A percentile compares a stretch with the other conserved stretches of the same genome.
Evolutionary conservation across 805 yeast species (phyloP).

Genomic region (Candida golubevii): DNA sequence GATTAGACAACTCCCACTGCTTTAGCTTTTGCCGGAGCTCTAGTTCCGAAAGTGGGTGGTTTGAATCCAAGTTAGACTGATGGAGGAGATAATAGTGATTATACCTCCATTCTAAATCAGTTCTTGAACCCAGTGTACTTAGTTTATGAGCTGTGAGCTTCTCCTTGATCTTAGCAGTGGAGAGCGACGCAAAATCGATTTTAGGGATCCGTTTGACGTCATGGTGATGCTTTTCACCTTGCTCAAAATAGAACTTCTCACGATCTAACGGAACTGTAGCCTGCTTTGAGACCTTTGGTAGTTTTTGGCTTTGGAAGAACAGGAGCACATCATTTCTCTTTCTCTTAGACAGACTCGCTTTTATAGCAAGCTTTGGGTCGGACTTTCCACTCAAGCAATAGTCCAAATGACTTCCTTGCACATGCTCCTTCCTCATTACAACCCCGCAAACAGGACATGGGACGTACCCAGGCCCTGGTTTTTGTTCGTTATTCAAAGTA

Average conservation of each 20-base stretch:
- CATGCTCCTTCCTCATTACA: slow-evolving; percentile 47
- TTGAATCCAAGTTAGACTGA: slow-evolving; percentile 78
- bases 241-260: slow-evolving; percentile 30
- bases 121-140: slow-evolving; percentile 59
- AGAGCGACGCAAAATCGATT: slow-evolving; percentile 57
- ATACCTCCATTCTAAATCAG: slow-evolving; percentile 63
- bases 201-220: slow-evolving; percentile 50
- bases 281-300: slow-evolving; percentile 4
- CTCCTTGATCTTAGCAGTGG: slow-evolving; percentile 56
- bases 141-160: slow-evolving; percentile 52
- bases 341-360: slow-evolving; percentile 3
- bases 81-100: slow-evolving; percentile 71
- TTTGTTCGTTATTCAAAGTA: neutral
- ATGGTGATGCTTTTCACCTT: slow-evolving; percentile 22
- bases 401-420: slow-evolving; percentile 62
- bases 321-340: slow-evolving; percentile 26
- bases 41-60: slow-evolving; percentile 54
- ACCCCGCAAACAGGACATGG: slow-evolving; percentile 67
- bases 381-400: slow-evolving; percentile 45
- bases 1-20: slow-evolving; percentile 61
- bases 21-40: slow-evolving; percentile 52
- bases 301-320: slow-evolving; percentile 23
- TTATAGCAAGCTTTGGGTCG: slow-evolving; percentile 9
- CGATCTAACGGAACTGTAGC: slow-evolving; percentile 15
- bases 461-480: slow-evolving; percentile 27